These are phyloP conservation scores for Wakefieldia striispora DNA, from an alignment of 768 basidiomycete genomes.

Conservation along the genomic window DNA sequence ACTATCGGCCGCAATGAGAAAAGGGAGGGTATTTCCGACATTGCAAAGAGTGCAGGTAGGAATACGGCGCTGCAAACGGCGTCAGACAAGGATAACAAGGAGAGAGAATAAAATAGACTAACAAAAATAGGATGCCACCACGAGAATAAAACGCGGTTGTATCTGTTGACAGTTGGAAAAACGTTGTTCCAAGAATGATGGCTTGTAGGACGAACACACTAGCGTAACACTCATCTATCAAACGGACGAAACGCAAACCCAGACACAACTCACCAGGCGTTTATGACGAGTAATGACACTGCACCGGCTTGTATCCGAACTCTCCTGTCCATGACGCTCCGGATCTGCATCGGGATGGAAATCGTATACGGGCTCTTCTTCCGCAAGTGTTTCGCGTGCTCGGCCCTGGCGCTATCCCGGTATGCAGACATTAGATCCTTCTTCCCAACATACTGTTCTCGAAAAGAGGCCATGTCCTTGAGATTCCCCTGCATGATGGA, in stretches of 20 bases:
- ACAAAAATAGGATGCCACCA: slow-evolving; percentile 85
- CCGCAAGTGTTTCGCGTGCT: slow-evolving; percentile 48
- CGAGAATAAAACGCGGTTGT: slow-evolving; percentile 48
- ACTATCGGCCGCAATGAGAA: slow-evolving; percentile 46
- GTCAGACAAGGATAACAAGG: not conserved
- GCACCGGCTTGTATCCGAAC: slow-evolving; percentile 47
- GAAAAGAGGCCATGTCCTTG: slow-evolving; percentile 49
- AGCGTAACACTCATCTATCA: not conserved
- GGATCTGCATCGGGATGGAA: slow-evolving; percentile 46
- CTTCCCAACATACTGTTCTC: slow-evolving; percentile 44
- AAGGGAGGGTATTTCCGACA: slow-evolving; percentile 57
- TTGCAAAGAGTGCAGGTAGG: slow-evolving; percentile 54
- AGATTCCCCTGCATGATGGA: slow-evolving; percentile 40
- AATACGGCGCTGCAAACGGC: slow-evolving; percentile 45
- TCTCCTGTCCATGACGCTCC: slow-evolving; percentile 45
- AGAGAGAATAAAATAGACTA: slow-evolving; percentile 15
- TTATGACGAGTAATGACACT: slow-evolving; percentile 32
- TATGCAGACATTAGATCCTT: slow-evolving; percentile 42
- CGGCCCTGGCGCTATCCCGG: slow-evolving; percentile 47
- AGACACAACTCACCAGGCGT: slow-evolving; percentile 12
- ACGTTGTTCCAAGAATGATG: slow-evolving; percentile 41
- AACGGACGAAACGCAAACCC: not conserved
- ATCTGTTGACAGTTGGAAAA: slow-evolving; percentile 40
- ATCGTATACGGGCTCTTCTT: slow-evolving; percentile 49
- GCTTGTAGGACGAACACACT: slow-evolving; percentile 41